phyloP scores from a whole-genome alignment of 352 stramenopile species.

The Blastocystis hominis region DNA sequence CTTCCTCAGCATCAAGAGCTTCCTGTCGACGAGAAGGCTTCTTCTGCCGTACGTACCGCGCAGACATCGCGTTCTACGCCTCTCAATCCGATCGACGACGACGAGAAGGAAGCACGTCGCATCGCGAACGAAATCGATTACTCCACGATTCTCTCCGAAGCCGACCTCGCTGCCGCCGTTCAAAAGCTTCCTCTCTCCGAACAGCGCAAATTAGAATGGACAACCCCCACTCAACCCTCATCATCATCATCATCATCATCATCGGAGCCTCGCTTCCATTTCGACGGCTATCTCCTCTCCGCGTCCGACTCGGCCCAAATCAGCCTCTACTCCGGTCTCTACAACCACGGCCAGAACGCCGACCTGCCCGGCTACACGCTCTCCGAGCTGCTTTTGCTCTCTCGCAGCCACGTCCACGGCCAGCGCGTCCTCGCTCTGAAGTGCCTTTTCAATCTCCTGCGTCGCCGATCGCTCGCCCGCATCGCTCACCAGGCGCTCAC shows the following conservation, averaged over 20 bases:
- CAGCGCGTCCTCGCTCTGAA: conserved; percentile 53
- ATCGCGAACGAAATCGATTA: conserved; percentile 34
- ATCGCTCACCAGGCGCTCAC: neutral
- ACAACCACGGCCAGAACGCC: conserved; percentile 39
- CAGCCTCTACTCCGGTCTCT: conserved; percentile 36
- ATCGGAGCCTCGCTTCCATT: conserved; percentile 30
- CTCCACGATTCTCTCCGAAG: conserved; percentile 9
- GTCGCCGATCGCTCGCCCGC: neutral
- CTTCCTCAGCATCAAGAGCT: neutral
- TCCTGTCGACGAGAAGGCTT: neutral
- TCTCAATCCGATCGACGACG: neutral
- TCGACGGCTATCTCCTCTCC: conserved; percentile 32
- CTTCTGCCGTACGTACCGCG: no score
- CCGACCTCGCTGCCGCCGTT: conserved; percentile 10
- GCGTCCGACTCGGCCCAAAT: neutral
- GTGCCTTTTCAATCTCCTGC: conserved; percentile 8
- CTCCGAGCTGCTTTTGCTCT: neutral
- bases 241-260: neutral
- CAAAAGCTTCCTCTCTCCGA: conserved; percentile 7
- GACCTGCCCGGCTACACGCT: conserved; percentile 53
- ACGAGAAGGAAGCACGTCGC: neutral
- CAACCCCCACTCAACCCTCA: neutral
- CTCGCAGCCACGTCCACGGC: neutral
- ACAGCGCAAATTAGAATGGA: conserved; percentile 38
- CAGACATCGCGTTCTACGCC: neutral